These are phyloP conservation scores for Sphagnum magellanicum DNA, from an alignment of 228 moss, liverwort and hornwort genomes.

Conservation along the genomic window DNA sequence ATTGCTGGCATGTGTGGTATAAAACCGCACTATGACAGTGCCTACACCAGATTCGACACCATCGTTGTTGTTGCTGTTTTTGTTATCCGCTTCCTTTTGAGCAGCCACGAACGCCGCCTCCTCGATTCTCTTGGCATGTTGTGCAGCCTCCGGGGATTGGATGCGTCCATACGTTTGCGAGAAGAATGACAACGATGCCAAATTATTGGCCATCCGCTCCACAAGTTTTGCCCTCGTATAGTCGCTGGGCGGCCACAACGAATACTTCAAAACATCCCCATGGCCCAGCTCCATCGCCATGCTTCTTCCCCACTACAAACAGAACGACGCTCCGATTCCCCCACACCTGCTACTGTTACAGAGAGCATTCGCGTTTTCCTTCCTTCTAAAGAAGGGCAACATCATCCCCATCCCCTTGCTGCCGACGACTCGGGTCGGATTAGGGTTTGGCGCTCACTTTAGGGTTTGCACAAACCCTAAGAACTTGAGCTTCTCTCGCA, in stretches of 20 bases:
- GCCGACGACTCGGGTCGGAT: too few species aligned
- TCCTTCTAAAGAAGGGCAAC: too few species aligned
- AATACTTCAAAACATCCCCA: too few species aligned
- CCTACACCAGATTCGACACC: slow-evolving; percentile 32
- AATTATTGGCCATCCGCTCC: slow-evolving; percentile 74
- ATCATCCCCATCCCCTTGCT: too few species aligned
- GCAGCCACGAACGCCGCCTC: slow-evolving; percentile 71
- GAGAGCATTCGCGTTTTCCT: too few species aligned
- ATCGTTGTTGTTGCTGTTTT: slow-evolving; percentile 4
- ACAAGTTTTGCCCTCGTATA: slow-evolving; percentile 69
- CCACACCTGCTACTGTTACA: too few species aligned
- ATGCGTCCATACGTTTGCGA: slow-evolving; percentile 55
- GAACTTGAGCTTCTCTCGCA: too few species aligned
- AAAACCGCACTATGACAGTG: slow-evolving; percentile 57
- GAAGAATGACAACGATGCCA: slow-evolving; percentile 53
- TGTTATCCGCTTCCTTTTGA: slow-evolving; percentile 24
- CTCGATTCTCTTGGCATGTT: slow-evolving; percentile 71
- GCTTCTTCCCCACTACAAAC: too few species aligned
- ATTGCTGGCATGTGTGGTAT: slow-evolving; percentile 83
- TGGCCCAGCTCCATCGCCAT: too few species aligned
- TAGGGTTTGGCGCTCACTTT: too few species aligned
- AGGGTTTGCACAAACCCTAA: too few species aligned
- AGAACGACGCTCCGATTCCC: too few species aligned
- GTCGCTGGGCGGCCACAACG: slow-evolving; percentile 84
- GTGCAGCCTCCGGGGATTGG: slow-evolving; percentile 52